Conservation (phyloP, 2,329 filamentous ascomycete species). For the Neurospora crassa region DNA sequence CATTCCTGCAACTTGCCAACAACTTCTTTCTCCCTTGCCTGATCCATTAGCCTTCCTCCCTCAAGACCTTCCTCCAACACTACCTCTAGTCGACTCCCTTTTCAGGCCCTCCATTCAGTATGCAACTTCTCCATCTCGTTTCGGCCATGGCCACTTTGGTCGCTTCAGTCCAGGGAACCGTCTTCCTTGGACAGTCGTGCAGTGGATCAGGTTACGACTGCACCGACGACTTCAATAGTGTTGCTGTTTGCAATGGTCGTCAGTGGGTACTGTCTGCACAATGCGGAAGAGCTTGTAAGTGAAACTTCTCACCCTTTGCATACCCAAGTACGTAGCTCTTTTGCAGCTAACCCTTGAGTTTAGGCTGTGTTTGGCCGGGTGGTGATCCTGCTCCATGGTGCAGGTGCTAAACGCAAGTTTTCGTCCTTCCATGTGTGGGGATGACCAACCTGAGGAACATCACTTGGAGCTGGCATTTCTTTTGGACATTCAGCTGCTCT, state of each 20-base stretch:
- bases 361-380: not conserved
- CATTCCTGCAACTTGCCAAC: not conserved
- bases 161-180: not conserved
- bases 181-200: not conserved
- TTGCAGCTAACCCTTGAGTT: not conserved
- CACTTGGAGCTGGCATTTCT: not conserved
- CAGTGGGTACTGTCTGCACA: not conserved
- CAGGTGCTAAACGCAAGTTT: not conserved
- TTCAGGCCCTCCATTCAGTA: not conserved
- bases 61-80: not conserved
- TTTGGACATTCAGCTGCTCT: not conserved
- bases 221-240: not conserved
- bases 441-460: not conserved
- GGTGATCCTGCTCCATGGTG: not conserved
- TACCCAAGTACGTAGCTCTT: not conserved
- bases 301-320: not conserved
- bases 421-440: not conserved
- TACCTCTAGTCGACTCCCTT: not conserved
- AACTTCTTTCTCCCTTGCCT: not conserved
- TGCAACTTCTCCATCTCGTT: not conserved
- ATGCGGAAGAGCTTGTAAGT: not conserved
- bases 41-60: not conserved
- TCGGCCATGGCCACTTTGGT: not conserved
- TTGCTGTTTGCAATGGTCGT: not conserved
- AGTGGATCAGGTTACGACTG: not conserved